These are phyloP conservation scores for Ceratobasidium sp. DNA, from an alignment of 1,284 basidiomycete genomes.

Conservation along the genomic window DNA sequence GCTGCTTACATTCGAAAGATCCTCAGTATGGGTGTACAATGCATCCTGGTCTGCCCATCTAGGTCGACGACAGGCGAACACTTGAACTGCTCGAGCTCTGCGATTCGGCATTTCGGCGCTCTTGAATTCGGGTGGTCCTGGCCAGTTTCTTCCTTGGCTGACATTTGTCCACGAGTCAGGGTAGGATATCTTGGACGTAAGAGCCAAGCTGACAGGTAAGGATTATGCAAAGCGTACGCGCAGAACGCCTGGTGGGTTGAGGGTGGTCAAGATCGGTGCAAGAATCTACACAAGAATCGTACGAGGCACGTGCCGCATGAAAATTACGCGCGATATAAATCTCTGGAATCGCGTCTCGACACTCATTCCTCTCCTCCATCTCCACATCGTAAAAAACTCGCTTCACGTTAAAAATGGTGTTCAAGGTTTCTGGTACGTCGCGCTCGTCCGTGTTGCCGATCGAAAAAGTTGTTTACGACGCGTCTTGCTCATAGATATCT, in stretches of 20 bases:
- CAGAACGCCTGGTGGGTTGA: conserved; percentile 16
- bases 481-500: conserved; percentile 73
- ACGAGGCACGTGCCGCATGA: conserved; percentile 51
- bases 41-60: conserved; percentile 11
- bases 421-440: conserved; percentile 80
- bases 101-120: conserved; percentile 38
- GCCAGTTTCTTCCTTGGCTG: conserved; percentile 4
- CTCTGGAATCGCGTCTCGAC: conserved; percentile 52
- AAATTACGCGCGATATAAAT: conserved; percentile 54
- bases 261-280: conserved; percentile 26
- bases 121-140: neutral
- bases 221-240: conserved; percentile 17
- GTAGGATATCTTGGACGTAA: conserved; percentile 26
- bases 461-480: conserved; percentile 32
- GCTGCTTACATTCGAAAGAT: conserved; percentile 42
- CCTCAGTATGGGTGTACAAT: conserved; percentile 38
- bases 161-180: conserved; percentile 4
- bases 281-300: conserved; percentile 36
- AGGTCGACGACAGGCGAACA: conserved; percentile 32
- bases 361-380: conserved; percentile 52
- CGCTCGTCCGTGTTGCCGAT: neutral
- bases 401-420: conserved; percentile 69
- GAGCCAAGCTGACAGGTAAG: conserved; percentile 18
- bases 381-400: conserved; percentile 41
- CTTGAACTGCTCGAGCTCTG: conserved; percentile 45